Base-by-base conservation (phyloP, 495 filamentous ascomycete species). In the Penicillium goetzii region DNA sequence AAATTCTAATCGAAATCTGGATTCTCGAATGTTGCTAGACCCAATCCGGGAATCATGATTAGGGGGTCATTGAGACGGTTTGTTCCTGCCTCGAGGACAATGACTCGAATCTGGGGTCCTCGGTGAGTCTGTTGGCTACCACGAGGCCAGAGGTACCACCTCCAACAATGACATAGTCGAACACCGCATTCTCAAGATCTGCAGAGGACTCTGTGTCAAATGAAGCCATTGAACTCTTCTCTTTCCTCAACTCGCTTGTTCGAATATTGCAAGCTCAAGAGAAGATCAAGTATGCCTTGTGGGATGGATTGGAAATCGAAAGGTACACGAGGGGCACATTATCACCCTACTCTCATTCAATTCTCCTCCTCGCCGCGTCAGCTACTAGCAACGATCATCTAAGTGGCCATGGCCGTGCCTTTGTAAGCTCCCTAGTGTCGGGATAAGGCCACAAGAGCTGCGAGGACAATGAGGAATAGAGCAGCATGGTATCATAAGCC, bases 1-100 rank as follows among this genome's bases (percentile, higher is more conserved):
- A 82, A 80, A 38, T 78, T 76, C 84, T 84, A 88, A 66, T 84
- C 84, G 63, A 79, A 83, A 11, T 81, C 76, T 1, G 75, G 70
- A 28, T 83, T 80, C 26, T 72, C 74, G 59, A 78, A 77, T 1
- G 73, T 64, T 9, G 58, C 75, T 1, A 65, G 67, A 23, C 75
- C 76, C 2, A 77, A 65, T 28, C 78, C 82, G 0, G 81, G 83
- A 0, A 70, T 71, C 4, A 70, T 66, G 25, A 85, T 74, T 21
- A 73, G 47, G 0, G 76, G 77, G 45, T 85, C 79, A 6, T 73
- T 59, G 15, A 63, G 56, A 41, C 70, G 74, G 58, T 83, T 73
- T 41, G 66, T 62, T 8, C 83, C 83, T 43, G 81, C 82, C 65
- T 86, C 84, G 50, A 85, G 68, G 5, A 85, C 78, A 17, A 85